Evolutionary conservation across 2,329 filamentous ascomycete genomes (phyloP).

Genomic region (Dothiorella sarmentorum): DNA sequence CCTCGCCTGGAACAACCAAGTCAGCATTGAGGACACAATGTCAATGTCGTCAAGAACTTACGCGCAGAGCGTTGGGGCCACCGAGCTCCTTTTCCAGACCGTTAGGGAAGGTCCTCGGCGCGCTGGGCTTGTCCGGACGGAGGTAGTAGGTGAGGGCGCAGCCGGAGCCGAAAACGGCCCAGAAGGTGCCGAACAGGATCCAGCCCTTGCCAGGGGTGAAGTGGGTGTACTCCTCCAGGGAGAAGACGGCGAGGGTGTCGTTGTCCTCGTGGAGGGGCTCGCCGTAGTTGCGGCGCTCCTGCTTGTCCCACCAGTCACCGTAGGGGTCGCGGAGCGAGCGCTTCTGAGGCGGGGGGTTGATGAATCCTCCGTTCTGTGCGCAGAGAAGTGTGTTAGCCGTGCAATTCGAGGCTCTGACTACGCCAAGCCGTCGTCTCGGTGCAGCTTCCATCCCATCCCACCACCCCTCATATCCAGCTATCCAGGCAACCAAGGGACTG

Average conservation of each 20-base stretch:
- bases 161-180: slow-evolving; percentile 40
- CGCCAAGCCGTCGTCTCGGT: background rate
- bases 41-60: slow-evolving; percentile 25
- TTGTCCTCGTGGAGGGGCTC: slow-evolving; percentile 97
- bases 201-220: slow-evolving; percentile 68
- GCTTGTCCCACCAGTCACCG: slow-evolving; percentile 93
- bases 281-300: slow-evolving; percentile 94
- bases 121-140: slow-evolving; percentile 47
- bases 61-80: slow-evolving; percentile 41
- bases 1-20: slow-evolving; percentile 18
- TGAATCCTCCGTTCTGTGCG: slow-evolving; percentile 74
- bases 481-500: background rate
- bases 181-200: slow-evolving; percentile 51
- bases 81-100: slow-evolving; percentile 49
- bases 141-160: slow-evolving; percentile 37
- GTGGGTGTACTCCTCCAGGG: slow-evolving; percentile 85
- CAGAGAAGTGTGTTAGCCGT: slow-evolving; percentile 3
- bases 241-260: slow-evolving; percentile 86
- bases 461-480: background rate
- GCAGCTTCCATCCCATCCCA: background rate
- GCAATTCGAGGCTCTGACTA: background rate
- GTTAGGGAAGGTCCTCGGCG: slow-evolving; percentile 45
- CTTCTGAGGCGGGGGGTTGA: slow-evolving; percentile 76
- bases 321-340: slow-evolving; percentile 90
- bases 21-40: background rate